Evolutionary conservation across 2,329 filamentous ascomycete genomes (phyloP), one percentile per base, ranked within the genome.

Genomic region (Pyricularia pennisetigena): DNA sequence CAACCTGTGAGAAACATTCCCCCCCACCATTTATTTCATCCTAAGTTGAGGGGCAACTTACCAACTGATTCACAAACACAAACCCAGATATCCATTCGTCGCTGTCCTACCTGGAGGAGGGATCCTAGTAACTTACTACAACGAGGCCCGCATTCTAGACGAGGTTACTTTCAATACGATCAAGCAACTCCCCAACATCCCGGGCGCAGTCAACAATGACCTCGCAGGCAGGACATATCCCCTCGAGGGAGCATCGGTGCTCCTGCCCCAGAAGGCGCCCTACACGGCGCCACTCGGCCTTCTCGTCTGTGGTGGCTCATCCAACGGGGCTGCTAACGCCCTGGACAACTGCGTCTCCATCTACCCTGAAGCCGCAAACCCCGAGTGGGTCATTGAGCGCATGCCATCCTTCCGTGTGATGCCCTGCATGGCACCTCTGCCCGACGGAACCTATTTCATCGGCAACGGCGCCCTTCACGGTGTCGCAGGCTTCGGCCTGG

Each of bases 311-410:
- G 86, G 86, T 71, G 85, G 86, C 26, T 83, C 83, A 9, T 82
- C 79, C 14, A 78, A 81, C 1, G 80, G 79, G n/a, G 79, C 79
- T 1, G 79, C 76, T 24, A 78, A 81, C 71, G 84, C 83, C 2
- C 75, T 87, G n/a, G 85, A 87, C 74, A 87, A 87, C 75, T 88
- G 85, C 75, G 81, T 86, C 28, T 82, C 82, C 28, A 85, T 82
- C 23, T 74, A 80, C 23, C 86, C 85, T 0, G 84, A 87, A 68
- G 79, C 75, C 5, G 72, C 78, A 7, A 76, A 78, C 35, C 77
- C 83, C 0, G 72, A 79, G n/a, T 88, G 85, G 85, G 79, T 77
- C 1, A 79, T 87, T 64, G 85, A 87, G 75, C 81, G 85, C 67
- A 86, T 87, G 85, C 85, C 85, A 24, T 85, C 83, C 1, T 78